A percentile compares a stretch with the other conserved stretches of the same genome.
phyloP scores from a whole-genome alignment of 495 filamentous ascomycete genomes.

The Trichoderma orchidacearum region DNA sequence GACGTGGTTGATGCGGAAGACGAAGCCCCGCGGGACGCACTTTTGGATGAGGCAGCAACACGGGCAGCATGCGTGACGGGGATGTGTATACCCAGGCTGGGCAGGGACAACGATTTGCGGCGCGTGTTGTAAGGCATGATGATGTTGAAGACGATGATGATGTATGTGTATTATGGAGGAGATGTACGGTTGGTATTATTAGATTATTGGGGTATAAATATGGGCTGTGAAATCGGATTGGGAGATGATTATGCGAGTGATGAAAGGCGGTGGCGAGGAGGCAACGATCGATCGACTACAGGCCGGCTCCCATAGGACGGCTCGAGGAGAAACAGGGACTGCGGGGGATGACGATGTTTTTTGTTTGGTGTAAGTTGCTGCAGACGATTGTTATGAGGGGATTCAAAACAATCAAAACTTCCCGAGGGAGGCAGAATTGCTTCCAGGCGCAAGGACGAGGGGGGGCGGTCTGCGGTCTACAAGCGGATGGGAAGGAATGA shows the following conservation, averaged over 20 bases:
- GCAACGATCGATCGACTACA: background rate
- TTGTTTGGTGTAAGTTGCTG: background rate
- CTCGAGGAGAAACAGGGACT: background rate
- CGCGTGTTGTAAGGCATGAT: conserved; percentile 95
- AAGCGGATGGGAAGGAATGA: background rate
- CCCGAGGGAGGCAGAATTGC: background rate
- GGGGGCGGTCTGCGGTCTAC: conserved; percentile 1
- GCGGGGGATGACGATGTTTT: background rate
- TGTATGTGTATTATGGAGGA: background rate
- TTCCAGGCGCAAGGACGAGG: background rate
- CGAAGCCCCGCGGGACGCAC: conserved; percentile 41
- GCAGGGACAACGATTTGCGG: conserved; percentile 89
- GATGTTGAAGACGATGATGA: background rate
- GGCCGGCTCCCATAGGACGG: background rate
- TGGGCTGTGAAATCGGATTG: background rate
- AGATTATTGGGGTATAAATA: background rate
- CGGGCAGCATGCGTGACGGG: conserved; percentile 57
- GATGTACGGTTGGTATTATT: background rate
- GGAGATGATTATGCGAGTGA: background rate
- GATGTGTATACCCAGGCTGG: conserved; percentile 84
- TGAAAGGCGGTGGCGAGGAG: background rate
- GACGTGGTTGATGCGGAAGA: conserved; percentile 37
- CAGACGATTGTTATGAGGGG: background rate
- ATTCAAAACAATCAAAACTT: no score
- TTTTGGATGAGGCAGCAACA: conserved; percentile 15